Evolutionary conservation across 306 rosid species (phyloP).

Genomic region (Fagus crenata): DNA sequence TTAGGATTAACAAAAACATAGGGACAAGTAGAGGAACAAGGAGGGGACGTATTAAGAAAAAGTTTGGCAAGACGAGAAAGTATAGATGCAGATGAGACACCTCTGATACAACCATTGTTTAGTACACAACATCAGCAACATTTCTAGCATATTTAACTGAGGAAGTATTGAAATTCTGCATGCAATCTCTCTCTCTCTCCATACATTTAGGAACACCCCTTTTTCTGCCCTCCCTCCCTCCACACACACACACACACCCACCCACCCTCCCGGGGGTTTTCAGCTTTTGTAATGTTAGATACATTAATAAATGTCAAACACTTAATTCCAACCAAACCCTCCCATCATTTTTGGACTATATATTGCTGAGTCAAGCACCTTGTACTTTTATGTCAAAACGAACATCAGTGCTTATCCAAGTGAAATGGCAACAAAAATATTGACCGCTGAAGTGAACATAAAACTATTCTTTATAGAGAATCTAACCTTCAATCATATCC

Average conservation of each 20-base stretch:
- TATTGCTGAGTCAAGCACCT: too few species aligned
- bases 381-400: too few species aligned
- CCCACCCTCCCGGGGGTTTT: too few species aligned
- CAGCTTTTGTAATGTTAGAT: too few species aligned
- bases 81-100: neutral
- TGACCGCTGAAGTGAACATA: constrained; percentile 6
- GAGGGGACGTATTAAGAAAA: neutral
- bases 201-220: neutral
- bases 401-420: too few species aligned
- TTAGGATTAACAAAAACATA: neutral
- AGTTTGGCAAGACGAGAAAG: constrained; percentile 1
- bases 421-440: neutral
- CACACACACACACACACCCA: too few species aligned
- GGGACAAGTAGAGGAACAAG: neutral
- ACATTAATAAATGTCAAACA: too few species aligned
- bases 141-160: neutral
- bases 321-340: too few species aligned
- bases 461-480: constrained; percentile 12
- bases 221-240: too few species aligned
- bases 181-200: neutral
- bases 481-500: constrained; percentile 67
- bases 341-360: too few species aligned
- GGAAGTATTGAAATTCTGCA: neutral
- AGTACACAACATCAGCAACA: neutral
- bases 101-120: neutral